Conservation (phyloP, 257 asterid genomes). For the Parsonsia alboflavescens region DNA sequence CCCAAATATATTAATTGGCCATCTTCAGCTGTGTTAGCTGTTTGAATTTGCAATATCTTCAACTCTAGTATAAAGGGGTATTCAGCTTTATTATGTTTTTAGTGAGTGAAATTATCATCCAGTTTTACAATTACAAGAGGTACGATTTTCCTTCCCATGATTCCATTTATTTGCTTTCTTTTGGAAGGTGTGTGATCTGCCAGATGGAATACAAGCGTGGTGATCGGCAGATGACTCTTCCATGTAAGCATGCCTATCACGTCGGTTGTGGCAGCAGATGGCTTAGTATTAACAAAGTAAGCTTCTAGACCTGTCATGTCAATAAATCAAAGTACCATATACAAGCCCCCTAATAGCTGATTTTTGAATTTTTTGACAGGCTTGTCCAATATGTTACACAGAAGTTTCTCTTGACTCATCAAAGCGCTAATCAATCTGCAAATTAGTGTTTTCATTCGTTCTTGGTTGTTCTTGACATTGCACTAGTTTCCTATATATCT, state of each 20-base stretch:
- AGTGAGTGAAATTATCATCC: background rate
- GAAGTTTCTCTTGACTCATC: constrained; percentile 51
- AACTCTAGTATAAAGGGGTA: background rate
- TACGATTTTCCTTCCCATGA: background rate
- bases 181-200: constrained; percentile 86
- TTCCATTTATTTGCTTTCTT: background rate
- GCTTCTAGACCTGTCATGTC: constrained; percentile 11
- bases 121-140: background rate
- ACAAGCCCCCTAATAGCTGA: constrained; percentile 11
- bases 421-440: constrained; percentile 34
- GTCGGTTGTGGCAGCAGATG: constrained; percentile 77
- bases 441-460: constrained; percentile 24
- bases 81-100: background rate
- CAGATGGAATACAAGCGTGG: constrained; percentile 96
- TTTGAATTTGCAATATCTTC: too few species aligned
- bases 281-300: constrained; percentile 87
- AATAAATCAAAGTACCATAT: background rate
- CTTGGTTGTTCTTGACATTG: constrained; percentile 22
- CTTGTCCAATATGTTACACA: constrained; percentile 86
- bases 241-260: constrained; percentile 91
- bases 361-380: constrained; percentile 38
- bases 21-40: too few species aligned
- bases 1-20: too few species aligned
- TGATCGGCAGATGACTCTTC: constrained; percentile 70
- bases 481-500: constrained; percentile 17